Percentiles rank a stretch among this genome's conserved stretches.
These are phyloP conservation scores for Fusarium foetens DNA, from an alignment of 2,329 filamentous ascomycete species.

Conservation along the genomic window DNA sequence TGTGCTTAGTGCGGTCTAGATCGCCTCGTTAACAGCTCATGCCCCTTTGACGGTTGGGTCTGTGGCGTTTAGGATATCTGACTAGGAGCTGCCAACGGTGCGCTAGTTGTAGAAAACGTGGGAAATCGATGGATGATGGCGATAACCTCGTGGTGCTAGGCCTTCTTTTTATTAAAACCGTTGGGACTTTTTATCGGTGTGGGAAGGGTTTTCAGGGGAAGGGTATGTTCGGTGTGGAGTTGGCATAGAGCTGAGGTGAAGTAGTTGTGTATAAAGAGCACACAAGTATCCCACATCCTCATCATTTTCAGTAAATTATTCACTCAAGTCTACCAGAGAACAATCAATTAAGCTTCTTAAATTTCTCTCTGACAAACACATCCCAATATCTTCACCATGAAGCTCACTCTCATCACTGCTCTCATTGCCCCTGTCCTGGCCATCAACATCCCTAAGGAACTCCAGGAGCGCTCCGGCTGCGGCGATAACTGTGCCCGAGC, in stretches of 20 bases:
- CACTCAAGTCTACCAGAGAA: background rate
- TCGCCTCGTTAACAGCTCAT: background rate
- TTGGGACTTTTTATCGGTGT: background rate
- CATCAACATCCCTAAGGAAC: slow-evolving; percentile 26
- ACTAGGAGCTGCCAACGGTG: slow-evolving; percentile 15
- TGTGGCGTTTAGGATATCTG: slow-evolving; percentile 27
- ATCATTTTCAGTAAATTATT: background rate
- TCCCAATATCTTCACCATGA: slow-evolving; percentile 9
- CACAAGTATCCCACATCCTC: background rate
- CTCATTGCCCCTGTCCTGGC: slow-evolving; percentile 24
- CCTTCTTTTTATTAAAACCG: background rate
- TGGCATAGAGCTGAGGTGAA: background rate
- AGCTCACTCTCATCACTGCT: slow-evolving; percentile 35
- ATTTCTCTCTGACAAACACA: background rate
- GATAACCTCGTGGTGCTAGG: slow-evolving; percentile 6
- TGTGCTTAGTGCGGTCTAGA: slow-evolving; percentile 18
- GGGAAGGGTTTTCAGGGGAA: background rate
- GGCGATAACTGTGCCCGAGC: slow-evolving; percentile 37
- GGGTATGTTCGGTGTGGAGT: background rate
- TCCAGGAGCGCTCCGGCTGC: slow-evolving; percentile 25
- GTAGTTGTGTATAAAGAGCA: slow-evolving; percentile 13
- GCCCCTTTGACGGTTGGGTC: slow-evolving; percentile 7
- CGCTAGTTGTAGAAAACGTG: background rate
- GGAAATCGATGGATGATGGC: slow-evolving; percentile 7
- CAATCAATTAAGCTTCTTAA: background rate